These are phyloP conservation scores for Phytophthora lateralis DNA, from an alignment of 352 stramenopile species.

Conservation along the genomic window DNA sequence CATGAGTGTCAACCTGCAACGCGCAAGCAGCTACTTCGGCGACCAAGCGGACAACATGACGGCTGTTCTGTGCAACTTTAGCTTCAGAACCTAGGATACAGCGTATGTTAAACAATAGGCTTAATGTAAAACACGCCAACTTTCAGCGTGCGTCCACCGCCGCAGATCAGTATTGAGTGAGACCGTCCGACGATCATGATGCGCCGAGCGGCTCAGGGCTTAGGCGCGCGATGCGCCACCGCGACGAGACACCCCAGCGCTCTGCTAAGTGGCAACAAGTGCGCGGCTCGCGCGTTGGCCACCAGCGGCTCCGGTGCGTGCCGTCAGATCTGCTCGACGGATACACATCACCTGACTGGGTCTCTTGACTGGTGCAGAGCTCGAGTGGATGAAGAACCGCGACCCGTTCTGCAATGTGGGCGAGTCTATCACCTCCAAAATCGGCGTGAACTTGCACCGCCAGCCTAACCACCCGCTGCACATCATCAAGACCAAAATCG, in stretches of 20 bases:
- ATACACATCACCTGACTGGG: constrained; percentile 12
- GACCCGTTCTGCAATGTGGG: constrained; percentile 90
- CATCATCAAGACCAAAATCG: constrained; percentile 94
- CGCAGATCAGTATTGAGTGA: constrained; percentile 9
- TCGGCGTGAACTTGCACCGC: constrained; percentile 88
- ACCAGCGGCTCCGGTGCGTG: constrained; percentile 16
- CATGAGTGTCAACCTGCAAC: constrained; percentile 67
- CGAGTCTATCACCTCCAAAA: constrained; percentile 86
- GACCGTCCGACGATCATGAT: constrained; percentile 21
- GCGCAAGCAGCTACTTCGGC: constrained; percentile 74
- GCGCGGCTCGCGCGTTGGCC: constrained; percentile 8
- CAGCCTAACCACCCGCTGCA: constrained; percentile 89
- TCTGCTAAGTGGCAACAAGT: constrained; percentile 6
- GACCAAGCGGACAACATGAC: constrained; percentile 91
- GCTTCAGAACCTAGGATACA: constrained; percentile 5
- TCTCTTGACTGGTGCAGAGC: constrained; percentile 32
- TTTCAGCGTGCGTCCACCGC: constrained; percentile 1
- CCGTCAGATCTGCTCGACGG: background rate
- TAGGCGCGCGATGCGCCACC: constrained; percentile 12
- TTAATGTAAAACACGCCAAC: background rate
- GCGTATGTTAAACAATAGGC: background rate
- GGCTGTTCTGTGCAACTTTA: constrained; percentile 64
- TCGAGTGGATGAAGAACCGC: constrained; percentile 80
- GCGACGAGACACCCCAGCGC: constrained; percentile 8
- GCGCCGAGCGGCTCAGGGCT: constrained; percentile 18